Evolutionary conservation across 495 filamentous ascomycete genomes (phyloP).

Genomic region (Ascodesmis nigricans): DNA sequence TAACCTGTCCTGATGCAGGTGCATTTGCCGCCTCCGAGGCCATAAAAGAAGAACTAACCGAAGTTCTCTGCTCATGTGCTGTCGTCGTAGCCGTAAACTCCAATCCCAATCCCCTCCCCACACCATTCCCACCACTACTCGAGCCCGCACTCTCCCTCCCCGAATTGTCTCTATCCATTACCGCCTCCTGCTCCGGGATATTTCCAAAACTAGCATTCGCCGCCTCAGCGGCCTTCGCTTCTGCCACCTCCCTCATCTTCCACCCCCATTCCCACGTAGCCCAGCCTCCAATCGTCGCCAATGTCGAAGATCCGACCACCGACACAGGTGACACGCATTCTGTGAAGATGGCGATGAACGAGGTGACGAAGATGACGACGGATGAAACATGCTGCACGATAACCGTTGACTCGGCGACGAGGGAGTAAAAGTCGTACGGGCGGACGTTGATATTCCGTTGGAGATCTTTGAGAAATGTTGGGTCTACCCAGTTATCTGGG

Average conservation of each 20-base stretch:
- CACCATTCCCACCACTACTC: constrained; percentile 24
- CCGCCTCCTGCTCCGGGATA: constrained; percentile 20
- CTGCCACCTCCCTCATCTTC: constrained; percentile 31
- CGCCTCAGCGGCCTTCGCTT: too few relatives aligned
- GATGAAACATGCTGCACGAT: constrained; percentile 93
- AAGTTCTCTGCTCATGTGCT: too few relatives aligned
- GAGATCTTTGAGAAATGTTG: constrained; percentile 86
- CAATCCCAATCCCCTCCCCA: constrained; percentile 5
- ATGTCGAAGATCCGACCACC: constrained; percentile 62
- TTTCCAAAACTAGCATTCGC: too few relatives aligned
- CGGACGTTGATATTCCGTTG: constrained; percentile 86
- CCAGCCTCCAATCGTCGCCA: constrained; percentile 74
- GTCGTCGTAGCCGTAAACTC: too few relatives aligned
- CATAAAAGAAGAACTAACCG: too few relatives aligned
- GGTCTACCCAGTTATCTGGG: constrained; percentile 96
- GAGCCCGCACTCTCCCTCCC: constrained; percentile 12
- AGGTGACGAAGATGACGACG: constrained; percentile 81
- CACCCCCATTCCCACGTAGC: constrained; percentile 78
- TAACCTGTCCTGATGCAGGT: too few relatives aligned
- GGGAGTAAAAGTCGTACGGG: constrained; percentile 94
- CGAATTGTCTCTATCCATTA: constrained; percentile 16
- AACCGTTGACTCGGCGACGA: constrained; percentile 85
- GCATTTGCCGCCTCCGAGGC: too few relatives aligned
- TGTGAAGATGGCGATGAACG: constrained; percentile 75
- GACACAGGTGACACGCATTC: constrained; percentile 66